phyloP scores from a whole-genome alignment of 345 rosid genomes.

The Brassica nigra region DNA sequence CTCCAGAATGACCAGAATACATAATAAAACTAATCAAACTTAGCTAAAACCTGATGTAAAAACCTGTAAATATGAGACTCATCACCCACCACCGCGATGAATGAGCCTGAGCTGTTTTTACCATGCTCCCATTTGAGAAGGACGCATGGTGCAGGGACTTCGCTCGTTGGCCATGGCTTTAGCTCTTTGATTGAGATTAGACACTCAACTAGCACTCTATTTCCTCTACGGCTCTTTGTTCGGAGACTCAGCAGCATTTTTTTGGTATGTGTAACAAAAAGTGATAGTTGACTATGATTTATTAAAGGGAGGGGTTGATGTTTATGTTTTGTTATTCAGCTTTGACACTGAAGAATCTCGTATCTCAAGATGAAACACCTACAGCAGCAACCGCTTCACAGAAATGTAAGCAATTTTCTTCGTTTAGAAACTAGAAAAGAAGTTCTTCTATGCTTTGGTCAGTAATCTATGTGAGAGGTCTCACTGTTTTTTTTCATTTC shows the following conservation, averaged over 20 bases:
- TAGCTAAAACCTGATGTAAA: too few relatives aligned
- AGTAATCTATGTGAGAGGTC: background rate
- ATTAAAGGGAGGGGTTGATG: background rate
- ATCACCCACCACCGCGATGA: constrained; percentile 47
- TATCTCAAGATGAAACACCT: constrained; percentile 81
- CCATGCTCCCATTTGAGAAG: constrained; percentile 83
- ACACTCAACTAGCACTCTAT: constrained; percentile 37
- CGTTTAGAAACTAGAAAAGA: background rate
- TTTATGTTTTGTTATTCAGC: constrained; percentile 48
- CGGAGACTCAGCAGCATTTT: constrained; percentile 37
- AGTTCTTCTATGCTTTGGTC: background rate
- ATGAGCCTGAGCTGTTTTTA: constrained; percentile 67
- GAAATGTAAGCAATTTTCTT: background rate
- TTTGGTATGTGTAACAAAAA: background rate
- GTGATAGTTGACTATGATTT: constrained; percentile 15
- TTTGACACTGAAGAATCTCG: constrained; percentile 80
- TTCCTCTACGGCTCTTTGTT: constrained; percentile 40
- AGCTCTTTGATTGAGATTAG: constrained; percentile 51
- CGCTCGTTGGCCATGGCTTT: constrained; percentile 81
- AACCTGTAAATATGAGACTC: too few relatives aligned
- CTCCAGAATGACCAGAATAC: too few relatives aligned
- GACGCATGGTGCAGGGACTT: constrained; percentile 50
- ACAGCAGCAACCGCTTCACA: constrained; percentile 31
- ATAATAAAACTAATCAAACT: too few relatives aligned
- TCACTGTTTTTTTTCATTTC: background rate